Conservation (phyloP, 2,329 filamentous ascomycete species). For the Phaeophleospora eucalypticola region DNA sequence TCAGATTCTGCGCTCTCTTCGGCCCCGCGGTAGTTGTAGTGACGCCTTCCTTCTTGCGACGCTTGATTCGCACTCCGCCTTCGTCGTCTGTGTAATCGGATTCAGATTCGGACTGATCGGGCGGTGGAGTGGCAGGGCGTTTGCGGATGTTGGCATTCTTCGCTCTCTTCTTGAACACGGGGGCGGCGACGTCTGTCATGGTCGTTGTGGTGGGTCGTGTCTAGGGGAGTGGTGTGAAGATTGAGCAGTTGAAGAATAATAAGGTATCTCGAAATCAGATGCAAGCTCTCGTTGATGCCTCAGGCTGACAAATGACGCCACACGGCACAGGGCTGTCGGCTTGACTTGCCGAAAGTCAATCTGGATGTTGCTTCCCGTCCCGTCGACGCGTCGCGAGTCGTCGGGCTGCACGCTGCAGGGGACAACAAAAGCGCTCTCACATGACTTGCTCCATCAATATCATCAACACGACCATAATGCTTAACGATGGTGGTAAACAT, state of each 20-base stretch:
- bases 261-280: neutral
- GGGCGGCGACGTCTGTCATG: conserved; percentile 37
- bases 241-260: neutral
- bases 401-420: conserved; percentile 1
- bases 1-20: conserved; percentile 32
- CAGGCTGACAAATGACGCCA: conserved; percentile 4
- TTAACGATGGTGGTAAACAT: too few species aligned
- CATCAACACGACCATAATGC: too few species aligned
- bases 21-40: conserved; percentile 62
- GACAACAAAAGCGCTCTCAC: neutral
- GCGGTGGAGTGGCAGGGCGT: conserved; percentile 72
- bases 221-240: conserved; percentile 5
- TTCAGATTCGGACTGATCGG: conserved; percentile 54
- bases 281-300: neutral
- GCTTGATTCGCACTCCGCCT: conserved; percentile 71
- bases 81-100: conserved; percentile 73
- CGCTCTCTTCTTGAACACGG: conserved; percentile 81
- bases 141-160: conserved; percentile 79
- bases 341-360: conserved; percentile 1
- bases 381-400: neutral
- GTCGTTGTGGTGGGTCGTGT: too few species aligned
- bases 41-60: conserved; percentile 65
- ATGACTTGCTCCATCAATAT: too few species aligned
- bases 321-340: neutral
- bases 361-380: too few species aligned